These are phyloP conservation scores for Pichia sp. DNA, from an alignment of 1,139 yeast species.

Conservation along the genomic window DNA sequence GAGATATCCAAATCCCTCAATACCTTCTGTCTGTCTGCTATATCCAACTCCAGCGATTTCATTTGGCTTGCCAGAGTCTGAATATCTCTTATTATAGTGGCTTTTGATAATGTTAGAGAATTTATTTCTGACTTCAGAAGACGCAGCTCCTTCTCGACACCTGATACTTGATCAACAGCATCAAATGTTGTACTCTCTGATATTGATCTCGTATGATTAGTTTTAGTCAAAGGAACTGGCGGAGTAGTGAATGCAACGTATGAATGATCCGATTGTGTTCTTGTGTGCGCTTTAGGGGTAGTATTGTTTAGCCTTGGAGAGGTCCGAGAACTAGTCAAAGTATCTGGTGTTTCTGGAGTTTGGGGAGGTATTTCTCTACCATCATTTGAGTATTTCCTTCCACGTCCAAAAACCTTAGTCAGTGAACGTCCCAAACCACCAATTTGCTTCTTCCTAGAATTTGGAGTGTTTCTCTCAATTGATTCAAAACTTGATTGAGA, in stretches of 20 bases:
- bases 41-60: conserved; percentile 26
- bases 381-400: conserved; percentile 23
- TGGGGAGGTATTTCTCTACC: conserved; percentile 7
- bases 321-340: conserved; percentile 15
- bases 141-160: conserved; percentile 37
- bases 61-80: conserved; percentile 30
- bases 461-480: conserved; percentile 17
- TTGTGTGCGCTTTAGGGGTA: conserved; percentile 22
- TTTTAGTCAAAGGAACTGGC: conserved; percentile 26
- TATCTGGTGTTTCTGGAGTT: conserved; percentile 14
- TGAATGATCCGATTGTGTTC: conserved; percentile 35
- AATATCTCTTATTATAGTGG: conserved; percentile 33
- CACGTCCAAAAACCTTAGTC: conserved; percentile 33
- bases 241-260: conserved; percentile 35
- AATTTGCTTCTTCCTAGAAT: conserved; percentile 18
- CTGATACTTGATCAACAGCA: conserved; percentile 11
- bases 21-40: conserved; percentile 19
- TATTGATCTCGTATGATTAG: conserved; percentile 24
- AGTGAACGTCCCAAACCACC: conserved; percentile 29
- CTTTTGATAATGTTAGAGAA: conserved; percentile 37
- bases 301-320: neutral
- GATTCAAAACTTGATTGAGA: neutral
- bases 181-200: conserved; percentile 21
- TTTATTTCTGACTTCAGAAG: conserved; percentile 41
- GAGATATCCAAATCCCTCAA: conserved; percentile 24